These are phyloP conservation scores for Globisporangium uncinulatum DNA, from an alignment of 352 stramenopile genomes.

Conservation along the genomic window DNA sequence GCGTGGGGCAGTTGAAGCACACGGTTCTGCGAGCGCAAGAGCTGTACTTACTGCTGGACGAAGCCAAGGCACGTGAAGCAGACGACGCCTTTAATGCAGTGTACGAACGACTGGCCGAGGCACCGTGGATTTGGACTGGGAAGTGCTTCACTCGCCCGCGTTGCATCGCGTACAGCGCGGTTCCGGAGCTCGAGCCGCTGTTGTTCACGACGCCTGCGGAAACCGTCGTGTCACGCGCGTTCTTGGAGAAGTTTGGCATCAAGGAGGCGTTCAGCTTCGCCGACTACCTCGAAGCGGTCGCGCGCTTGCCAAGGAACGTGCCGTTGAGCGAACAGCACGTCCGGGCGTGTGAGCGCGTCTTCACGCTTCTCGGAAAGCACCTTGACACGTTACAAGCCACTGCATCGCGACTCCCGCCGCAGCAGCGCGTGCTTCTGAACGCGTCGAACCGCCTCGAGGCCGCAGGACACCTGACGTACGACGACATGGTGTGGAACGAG, in stretches of 20 bases:
- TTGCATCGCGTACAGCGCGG: slow-evolving; percentile 44
- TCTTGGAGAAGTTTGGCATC: slow-evolving; percentile 50
- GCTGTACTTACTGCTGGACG: slow-evolving; percentile 58
- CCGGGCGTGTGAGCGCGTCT: slow-evolving; percentile 42
- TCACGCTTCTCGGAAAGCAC: slow-evolving; percentile 34
- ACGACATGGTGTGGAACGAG: slow-evolving; percentile 81
- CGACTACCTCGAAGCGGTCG: slow-evolving; percentile 55
- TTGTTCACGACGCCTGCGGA: slow-evolving; percentile 54
- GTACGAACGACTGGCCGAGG: slow-evolving; percentile 33
- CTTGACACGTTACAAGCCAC: slow-evolving; percentile 16
- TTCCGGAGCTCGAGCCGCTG: slow-evolving; percentile 46
- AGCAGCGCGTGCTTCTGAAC: slow-evolving; percentile 42
- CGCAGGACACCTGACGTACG: slow-evolving; percentile 38
- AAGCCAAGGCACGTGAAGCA: slow-evolving; percentile 21
- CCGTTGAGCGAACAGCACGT: slow-evolving; percentile 23
- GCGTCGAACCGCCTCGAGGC: slow-evolving; percentile 24
- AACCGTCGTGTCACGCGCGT: slow-evolving; percentile 43
- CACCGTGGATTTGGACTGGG: slow-evolving; percentile 69
- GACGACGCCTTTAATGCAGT: slow-evolving; percentile 17
- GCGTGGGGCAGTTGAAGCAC: slow-evolving; percentile 7
- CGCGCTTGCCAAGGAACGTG: slow-evolving; percentile 26
- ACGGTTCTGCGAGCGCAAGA: slow-evolving; percentile 39
- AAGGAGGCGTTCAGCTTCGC: slow-evolving; percentile 40
- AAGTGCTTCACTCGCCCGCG: slow-evolving; percentile 42
- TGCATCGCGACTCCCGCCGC: slow-evolving; percentile 19